phyloP scores from a whole-genome alignment of 495 filamentous ascomycete genomes.

The Aspergillus campestris region DNA sequence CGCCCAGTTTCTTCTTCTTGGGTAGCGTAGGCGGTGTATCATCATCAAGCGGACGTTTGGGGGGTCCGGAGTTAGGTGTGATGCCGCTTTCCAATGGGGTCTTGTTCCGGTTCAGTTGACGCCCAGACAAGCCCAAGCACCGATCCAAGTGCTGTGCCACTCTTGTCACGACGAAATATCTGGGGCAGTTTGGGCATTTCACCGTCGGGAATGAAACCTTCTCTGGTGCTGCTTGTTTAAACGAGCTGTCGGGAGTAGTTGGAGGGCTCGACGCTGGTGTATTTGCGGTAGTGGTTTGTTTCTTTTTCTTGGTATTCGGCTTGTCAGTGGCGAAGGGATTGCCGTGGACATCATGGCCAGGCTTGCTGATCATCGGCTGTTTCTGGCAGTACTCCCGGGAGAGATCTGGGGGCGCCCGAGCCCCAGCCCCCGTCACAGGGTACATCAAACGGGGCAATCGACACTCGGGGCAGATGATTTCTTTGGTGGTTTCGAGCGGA shows the following conservation, averaged over 20 bases:
- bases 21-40: constrained; percentile 27
- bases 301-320: constrained; percentile 49
- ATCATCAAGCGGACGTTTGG: constrained; percentile 35
- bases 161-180: constrained; percentile 51
- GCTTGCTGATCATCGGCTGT: constrained; percentile 62
- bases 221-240: constrained; percentile 37
- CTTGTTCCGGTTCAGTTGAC: constrained; percentile 53
- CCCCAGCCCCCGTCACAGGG: constrained; percentile 52
- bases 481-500: constrained; percentile 61
- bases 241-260: constrained; percentile 33
- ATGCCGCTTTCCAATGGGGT: constrained; percentile 32
- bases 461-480: constrained; percentile 60
- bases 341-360: constrained; percentile 75
- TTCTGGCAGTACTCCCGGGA: constrained; percentile 65
- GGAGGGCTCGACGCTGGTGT: constrained; percentile 46
- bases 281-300: constrained; percentile 30
- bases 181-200: constrained; percentile 56
- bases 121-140: constrained; percentile 67
- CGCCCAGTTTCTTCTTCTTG: constrained; percentile 40
- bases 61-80: constrained; percentile 28
- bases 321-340: constrained; percentile 60
- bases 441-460: constrained; percentile 55
- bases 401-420: constrained; percentile 49
- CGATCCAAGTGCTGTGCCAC: constrained; percentile 71
- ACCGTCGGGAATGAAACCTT: constrained; percentile 62